Conservation (phyloP, 805 yeast genomes). For the Starmerella riodocensis region DNA sequence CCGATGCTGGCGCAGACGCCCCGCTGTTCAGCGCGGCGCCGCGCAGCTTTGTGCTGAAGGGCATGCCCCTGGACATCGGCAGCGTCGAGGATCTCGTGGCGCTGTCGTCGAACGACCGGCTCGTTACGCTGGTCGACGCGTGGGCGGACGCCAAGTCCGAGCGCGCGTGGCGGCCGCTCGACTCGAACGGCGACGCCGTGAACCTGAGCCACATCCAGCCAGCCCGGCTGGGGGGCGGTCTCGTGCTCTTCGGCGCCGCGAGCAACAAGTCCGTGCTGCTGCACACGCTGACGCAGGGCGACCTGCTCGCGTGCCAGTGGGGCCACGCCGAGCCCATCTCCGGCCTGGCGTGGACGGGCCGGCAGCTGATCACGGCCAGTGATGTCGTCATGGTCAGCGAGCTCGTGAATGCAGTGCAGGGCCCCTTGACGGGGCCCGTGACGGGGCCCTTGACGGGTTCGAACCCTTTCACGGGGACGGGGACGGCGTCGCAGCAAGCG, state of each 20-base stretch:
- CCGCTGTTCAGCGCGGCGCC: conserved; percentile 25
- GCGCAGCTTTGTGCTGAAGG: conserved; percentile 38
- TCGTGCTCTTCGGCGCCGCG: conserved; percentile 26
- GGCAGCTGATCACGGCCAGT: conserved; percentile 10
- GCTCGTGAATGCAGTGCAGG: not conserved
- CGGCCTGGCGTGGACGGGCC: conserved; percentile 27
- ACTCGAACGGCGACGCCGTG: conserved; percentile 15
- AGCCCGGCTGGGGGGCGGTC: not conserved
- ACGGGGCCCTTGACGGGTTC: too few species aligned
- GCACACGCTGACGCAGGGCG: conserved; percentile 37
- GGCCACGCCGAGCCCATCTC: conserved; percentile 45
- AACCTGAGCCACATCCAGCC: conserved; percentile 11
- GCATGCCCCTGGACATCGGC: conserved; percentile 37
- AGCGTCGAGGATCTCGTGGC: conserved; percentile 1
- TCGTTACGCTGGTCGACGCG: conserved; percentile 13
- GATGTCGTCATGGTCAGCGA: conserved; percentile 14
- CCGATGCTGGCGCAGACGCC: conserved; percentile 16
- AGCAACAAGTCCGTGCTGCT: conserved; percentile 46
- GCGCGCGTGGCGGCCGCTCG: conserved; percentile 12
- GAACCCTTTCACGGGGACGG: too few species aligned
- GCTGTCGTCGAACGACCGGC: conserved; percentile 19
- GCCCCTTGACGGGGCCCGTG: not conserved
- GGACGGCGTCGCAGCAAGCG: too few species aligned
- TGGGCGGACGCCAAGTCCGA: conserved; percentile 6
- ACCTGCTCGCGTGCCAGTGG: conserved; percentile 40